These are phyloP conservation scores for Syzygium aqueum DNA, from an alignment of 345 rosid genomes.

Conservation along the genomic window DNA sequence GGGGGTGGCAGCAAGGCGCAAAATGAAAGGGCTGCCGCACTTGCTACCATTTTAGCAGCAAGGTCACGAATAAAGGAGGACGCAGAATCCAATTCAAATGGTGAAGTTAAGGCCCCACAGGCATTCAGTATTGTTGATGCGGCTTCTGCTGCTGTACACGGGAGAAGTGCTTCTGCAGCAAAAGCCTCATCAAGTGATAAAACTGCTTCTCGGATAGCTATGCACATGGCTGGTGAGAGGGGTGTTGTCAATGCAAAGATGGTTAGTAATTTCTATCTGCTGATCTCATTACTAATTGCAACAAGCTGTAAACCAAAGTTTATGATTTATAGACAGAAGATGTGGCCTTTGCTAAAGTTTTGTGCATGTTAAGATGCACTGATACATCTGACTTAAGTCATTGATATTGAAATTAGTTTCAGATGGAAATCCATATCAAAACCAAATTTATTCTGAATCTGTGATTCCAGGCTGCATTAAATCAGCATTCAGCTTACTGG, in stretches of 20 bases:
- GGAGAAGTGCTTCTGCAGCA: conserved; percentile 93
- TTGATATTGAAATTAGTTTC: background rate
- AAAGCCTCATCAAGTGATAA: conserved; percentile 75
- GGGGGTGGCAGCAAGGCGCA: conserved; percentile 96
- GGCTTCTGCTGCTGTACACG: conserved; percentile 93
- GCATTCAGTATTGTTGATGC: conserved; percentile 86
- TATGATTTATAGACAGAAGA: background rate
- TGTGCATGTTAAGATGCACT: background rate
- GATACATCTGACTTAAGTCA: background rate
- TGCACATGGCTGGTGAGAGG: conserved; percentile 98
- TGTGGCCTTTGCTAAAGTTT: background rate
- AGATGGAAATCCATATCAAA: background rate
- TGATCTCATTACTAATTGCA: background rate
- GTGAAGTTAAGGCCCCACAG: conserved; percentile 31
- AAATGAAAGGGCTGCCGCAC: conserved; percentile 92
- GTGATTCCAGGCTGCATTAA: background rate
- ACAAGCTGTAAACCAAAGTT: background rate
- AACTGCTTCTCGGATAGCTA: conserved; percentile 86
- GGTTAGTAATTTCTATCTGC: conserved; percentile 34
- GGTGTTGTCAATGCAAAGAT: conserved; percentile 69
- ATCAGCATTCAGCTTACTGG: background rate
- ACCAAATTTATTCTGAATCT: background rate
- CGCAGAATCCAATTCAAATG: conserved; percentile 43
- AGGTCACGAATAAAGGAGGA: conserved; percentile 66
- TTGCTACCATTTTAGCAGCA: conserved; percentile 72